Conservation (phyloP, 805 yeast species). For the Phaffomyces antillensis region DNA sequence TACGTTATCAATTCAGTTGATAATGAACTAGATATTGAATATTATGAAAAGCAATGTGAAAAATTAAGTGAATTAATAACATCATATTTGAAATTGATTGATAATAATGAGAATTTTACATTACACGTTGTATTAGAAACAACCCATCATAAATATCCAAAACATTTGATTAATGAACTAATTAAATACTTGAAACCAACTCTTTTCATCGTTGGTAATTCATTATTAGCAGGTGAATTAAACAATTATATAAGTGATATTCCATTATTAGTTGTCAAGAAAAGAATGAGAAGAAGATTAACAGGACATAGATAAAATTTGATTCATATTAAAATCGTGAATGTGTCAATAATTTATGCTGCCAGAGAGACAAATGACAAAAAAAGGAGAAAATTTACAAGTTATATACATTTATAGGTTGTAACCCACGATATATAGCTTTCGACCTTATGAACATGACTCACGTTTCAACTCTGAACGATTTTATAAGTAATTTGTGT, state of each 20-base stretch:
- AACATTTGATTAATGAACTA: slow-evolving; percentile 30
- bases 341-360: too few species aligned
- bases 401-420: too few species aligned
- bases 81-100: slow-evolving; percentile 11
- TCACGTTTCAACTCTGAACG: too few species aligned
- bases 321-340: too few species aligned
- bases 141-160: slow-evolving; percentile 32
- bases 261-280: slow-evolving; percentile 20
- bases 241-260: slow-evolving; percentile 17
- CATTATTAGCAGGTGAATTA: slow-evolving; percentile 9
- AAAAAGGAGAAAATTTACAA: too few species aligned
- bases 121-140: slow-evolving; percentile 27
- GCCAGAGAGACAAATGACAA: too few species aligned
- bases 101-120: slow-evolving; percentile 12
- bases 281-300: slow-evolving; percentile 9
- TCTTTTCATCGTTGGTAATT: slow-evolving; percentile 16
- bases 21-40: slow-evolving; percentile 28
- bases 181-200: slow-evolving; percentile 29
- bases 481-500: too few species aligned
- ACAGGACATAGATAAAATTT: neutral
- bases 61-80: slow-evolving; percentile 7
- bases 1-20: slow-evolving; percentile 55
- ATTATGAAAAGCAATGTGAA: slow-evolving; percentile 11
- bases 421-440: too few species aligned
- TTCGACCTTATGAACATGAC: too few species aligned